Evolutionary conservation across 2,329 filamentous ascomycete genomes (phyloP).

Genomic region (Chalaropsis thielavioides): DNA sequence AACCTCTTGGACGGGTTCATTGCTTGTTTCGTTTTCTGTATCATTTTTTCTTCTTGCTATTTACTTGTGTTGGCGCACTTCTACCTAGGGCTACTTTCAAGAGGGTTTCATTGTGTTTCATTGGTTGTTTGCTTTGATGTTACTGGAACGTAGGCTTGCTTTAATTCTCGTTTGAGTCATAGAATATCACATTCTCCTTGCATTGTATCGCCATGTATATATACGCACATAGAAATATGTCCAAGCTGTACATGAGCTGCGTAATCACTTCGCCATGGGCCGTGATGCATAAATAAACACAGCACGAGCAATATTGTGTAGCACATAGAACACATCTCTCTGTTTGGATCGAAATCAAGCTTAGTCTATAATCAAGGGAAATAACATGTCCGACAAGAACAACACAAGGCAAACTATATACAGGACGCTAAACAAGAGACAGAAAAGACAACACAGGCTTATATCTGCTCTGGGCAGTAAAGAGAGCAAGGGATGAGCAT

Average conservation of each 20-base stretch:
- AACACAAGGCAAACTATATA: background rate
- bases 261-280: background rate
- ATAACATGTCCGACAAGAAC: background rate
- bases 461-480: background rate
- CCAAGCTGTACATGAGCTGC: background rate
- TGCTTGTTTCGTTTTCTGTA: background rate
- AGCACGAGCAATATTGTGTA: no score
- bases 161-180: background rate
- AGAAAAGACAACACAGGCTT: no score
- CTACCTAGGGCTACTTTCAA: background rate
- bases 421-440: background rate
- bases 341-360: background rate
- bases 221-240: no score
- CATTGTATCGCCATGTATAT: background rate
- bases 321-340: background rate
- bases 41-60: background rate
- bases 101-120: background rate
- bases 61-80: background rate
- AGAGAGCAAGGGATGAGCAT: no score
- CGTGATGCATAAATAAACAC: background rate
- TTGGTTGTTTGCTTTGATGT: background rate
- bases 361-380: background rate
- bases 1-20: background rate
- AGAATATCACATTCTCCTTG: background rate
- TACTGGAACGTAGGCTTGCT: background rate